Evolutionary conservation across 495 filamentous ascomycete species (phyloP).

Genomic region (Halenospora varia): DNA sequence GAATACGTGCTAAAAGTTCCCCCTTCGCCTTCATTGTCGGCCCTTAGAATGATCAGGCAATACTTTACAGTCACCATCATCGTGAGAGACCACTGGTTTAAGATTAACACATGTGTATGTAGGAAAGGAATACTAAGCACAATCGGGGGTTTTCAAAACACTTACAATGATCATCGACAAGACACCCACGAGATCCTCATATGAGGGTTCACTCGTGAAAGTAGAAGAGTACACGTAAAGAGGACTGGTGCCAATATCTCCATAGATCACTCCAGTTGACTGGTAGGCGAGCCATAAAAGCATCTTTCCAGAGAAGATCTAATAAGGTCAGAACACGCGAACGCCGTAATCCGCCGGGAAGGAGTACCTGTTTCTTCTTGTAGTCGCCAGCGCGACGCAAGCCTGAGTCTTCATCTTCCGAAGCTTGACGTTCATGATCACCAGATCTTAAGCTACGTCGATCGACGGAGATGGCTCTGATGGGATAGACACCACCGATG

Average conservation of each 20-base stretch:
- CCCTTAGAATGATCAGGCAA: constrained; percentile 58
- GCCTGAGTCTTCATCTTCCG: constrained; percentile 16
- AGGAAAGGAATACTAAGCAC: too few relatives aligned
- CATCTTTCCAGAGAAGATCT: constrained; percentile 39
- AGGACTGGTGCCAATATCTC: constrained; percentile 70
- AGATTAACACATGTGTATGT: background rate
- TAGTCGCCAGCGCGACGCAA: constrained; percentile 9
- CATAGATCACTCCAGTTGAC: constrained; percentile 68
- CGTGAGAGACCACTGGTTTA: constrained; percentile 55
- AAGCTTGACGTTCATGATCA: background rate
- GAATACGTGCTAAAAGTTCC: constrained; percentile 71
- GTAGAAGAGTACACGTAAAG: constrained; percentile 72
- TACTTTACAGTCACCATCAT: constrained; percentile 75
- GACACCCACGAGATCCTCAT: constrained; percentile 59
- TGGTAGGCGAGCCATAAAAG: constrained; percentile 60
- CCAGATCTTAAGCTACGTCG: background rate
- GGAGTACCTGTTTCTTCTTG: constrained; percentile 16
- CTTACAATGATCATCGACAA: constrained; percentile 59
- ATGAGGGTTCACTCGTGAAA: constrained; percentile 49
- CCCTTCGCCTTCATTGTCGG: constrained; percentile 73
- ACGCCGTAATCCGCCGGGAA: background rate
- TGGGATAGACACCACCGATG: background rate
- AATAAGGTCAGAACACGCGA: constrained; percentile 2
- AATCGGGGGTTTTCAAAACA: background rate
- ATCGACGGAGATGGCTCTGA: background rate